These are phyloP conservation scores for Cryptomeria japonica DNA, from an alignment of 75 land plant genomes.

Conservation along the genomic window DNA sequence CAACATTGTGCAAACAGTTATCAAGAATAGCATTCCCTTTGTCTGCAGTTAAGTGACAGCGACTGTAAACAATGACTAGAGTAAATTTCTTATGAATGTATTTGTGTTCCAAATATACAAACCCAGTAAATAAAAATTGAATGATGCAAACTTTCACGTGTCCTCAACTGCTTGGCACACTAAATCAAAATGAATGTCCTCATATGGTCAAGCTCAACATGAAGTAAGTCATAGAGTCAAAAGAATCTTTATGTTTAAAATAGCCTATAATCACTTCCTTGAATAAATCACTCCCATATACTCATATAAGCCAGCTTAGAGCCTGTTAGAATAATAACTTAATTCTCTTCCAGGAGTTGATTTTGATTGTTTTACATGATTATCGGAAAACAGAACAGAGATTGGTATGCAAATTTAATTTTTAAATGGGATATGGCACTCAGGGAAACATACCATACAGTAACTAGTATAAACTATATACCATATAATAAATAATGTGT, in stretches of 20 bases:
- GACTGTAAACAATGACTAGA: not conserved
- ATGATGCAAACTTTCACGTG: not conserved
- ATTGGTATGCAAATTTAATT: too few species aligned
- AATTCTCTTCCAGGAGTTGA: not conserved
- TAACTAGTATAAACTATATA: too few species aligned
- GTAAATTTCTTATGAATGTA: not conserved
- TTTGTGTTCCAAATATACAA: not conserved
- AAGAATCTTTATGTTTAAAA: not conserved
- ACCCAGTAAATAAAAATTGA: not conserved
- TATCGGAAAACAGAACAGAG: too few species aligned
- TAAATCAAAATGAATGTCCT: not conserved
- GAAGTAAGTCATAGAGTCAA: not conserved
- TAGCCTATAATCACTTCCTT: not conserved
- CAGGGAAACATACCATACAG: too few species aligned
- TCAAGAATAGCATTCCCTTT: constrained; percentile 58
- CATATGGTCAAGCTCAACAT: not conserved
- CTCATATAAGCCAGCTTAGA: not conserved
- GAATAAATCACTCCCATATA: not conserved
- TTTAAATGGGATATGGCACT: too few species aligned
- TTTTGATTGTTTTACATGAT: too few species aligned
- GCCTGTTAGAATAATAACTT: not conserved
- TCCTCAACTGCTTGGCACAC: not conserved
- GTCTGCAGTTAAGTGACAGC: constrained; percentile 45
- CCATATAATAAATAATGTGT: too few species aligned
- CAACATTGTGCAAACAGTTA: constrained; percentile 68